Percentiles rank a stretch among this genome's conserved stretches.
Conservation (phyloP, 2,329 filamentous ascomycete species). For the Alternaria postmessia region DNA sequence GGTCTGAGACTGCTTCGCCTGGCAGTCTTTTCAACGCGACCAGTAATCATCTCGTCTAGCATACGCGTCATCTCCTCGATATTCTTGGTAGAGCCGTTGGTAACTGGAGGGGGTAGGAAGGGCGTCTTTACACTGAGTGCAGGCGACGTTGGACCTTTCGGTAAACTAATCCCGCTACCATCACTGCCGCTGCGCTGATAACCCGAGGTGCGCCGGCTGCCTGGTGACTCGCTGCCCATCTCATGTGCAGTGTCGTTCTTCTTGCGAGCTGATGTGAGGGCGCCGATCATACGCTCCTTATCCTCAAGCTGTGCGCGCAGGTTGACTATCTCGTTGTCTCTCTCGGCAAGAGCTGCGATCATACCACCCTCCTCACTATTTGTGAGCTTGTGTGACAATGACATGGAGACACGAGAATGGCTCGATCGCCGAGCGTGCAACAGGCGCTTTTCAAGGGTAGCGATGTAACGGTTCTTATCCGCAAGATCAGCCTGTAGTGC, state of each 20-base stretch:
- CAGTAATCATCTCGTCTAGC: slow-evolving; percentile 94
- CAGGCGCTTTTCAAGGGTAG: slow-evolving; percentile 89
- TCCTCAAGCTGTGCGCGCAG: slow-evolving; percentile 90
- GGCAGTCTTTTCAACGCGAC: slow-evolving; percentile 73
- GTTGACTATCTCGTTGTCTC: slow-evolving; percentile 90
- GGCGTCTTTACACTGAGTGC: slow-evolving; percentile 16
- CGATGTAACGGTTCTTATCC: slow-evolving; percentile 98
- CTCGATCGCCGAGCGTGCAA: slow-evolving; percentile 90
- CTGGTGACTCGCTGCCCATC: slow-evolving; percentile 46
- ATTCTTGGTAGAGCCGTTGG: slow-evolving; percentile 62
- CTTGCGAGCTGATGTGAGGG: slow-evolving; percentile 82
- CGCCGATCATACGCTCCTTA: slow-evolving; percentile 91
- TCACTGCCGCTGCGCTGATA: slow-evolving; percentile 42
- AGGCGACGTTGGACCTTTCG: slow-evolving; percentile 37
- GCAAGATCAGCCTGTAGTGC: slow-evolving; percentile 92
- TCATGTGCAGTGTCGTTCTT: slow-evolving; percentile 83
- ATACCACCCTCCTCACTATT: slow-evolving; percentile 81
- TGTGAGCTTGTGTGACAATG: slow-evolving; percentile 70
- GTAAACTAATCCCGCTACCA: slow-evolving; percentile 41
- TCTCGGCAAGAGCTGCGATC: slow-evolving; percentile 78
- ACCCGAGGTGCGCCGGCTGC: slow-evolving; percentile 47
- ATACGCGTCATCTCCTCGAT: slow-evolving; percentile 94
- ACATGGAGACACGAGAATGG: slow-evolving; percentile 84
- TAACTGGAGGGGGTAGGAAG: slow-evolving; percentile 25
- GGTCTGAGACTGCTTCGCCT: slow-evolving; percentile 41